phyloP scores from a whole-genome alignment of 441 rosid genomes.

The Biscutella laevigata region DNA sequence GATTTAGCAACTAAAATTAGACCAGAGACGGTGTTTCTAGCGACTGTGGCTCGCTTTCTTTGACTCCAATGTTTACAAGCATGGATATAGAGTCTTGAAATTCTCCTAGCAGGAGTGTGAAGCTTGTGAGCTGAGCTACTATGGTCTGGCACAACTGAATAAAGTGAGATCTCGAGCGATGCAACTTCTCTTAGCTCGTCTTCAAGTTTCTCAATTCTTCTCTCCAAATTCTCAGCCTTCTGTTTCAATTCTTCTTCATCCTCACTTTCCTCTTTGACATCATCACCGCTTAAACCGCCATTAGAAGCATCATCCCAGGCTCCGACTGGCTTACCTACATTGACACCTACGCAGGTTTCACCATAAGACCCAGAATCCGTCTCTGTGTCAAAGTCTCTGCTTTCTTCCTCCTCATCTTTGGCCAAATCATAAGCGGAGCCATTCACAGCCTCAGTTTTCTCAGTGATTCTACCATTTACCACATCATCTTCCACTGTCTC shows the following conservation, averaged over 20 bases:
- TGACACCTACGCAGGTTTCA: conserved; percentile 39
- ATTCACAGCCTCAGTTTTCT: background rate
- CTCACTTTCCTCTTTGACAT: conserved; percentile 36
- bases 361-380: background rate
- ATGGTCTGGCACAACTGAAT: conserved; percentile 77
- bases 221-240: conserved; percentile 52
- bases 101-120: conserved; percentile 72
- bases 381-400: background rate
- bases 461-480: background rate
- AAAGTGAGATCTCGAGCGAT: conserved; percentile 70
- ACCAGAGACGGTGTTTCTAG: conserved; percentile 63
- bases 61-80: conserved; percentile 69
- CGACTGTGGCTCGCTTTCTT: conserved; percentile 50
- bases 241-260: conserved; percentile 38
- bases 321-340: conserved; percentile 31
- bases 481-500: background rate
- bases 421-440: background rate
- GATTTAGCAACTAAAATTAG: conserved; percentile 64
- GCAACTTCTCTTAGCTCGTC: conserved; percentile 91
- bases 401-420: conserved; percentile 1
- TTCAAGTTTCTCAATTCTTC: conserved; percentile 70
- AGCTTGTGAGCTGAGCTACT: conserved; percentile 79
- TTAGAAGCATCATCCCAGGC: conserved; percentile 41
- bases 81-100: conserved; percentile 72
- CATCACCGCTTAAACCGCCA: conserved; percentile 31